These are phyloP conservation scores for Inosperma sp. DNA, from an alignment of 768 basidiomycete genomes.

Conservation along the genomic window DNA sequence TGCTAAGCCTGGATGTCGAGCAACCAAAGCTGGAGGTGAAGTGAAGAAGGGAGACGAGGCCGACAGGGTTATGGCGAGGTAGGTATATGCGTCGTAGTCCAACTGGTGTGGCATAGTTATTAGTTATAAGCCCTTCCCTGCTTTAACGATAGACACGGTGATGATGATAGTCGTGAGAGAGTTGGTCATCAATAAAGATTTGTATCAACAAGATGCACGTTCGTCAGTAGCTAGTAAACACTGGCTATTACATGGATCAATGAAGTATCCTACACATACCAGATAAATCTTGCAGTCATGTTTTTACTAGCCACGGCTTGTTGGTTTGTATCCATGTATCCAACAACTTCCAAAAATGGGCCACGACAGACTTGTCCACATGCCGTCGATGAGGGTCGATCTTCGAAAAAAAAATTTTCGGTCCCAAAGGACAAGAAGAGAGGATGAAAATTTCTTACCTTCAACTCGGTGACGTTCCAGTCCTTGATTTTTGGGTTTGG, in stretches of 20 bases:
- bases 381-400: constrained; percentile 89
- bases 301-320: constrained; percentile 67
- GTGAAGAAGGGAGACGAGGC: constrained; percentile 10
- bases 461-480: constrained; percentile 96
- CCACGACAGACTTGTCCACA: constrained; percentile 90
- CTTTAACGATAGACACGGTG: background rate
- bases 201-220: no score
- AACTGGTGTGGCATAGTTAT: constrained; percentile 8
- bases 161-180: background rate
- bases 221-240: background rate
- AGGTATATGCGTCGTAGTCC: constrained; percentile 15
- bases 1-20: constrained; percentile 8
- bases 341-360: constrained; percentile 91
- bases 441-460: constrained; percentile 42
- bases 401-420: constrained; percentile 41
- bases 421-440: constrained; percentile 2
- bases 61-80: constrained; percentile 18
- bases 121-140: background rate
- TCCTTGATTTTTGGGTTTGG: constrained; percentile 85
- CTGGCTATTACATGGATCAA: background rate
- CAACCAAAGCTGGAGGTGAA: constrained; percentile 12
- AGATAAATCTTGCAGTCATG: constrained; percentile 10
- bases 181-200: no score
- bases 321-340: constrained; percentile 80
- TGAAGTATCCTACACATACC: background rate